Evolutionary conservation across 208 protist species (phyloP), one percentile per base, ranked within the genome.

Genomic region (Acanthamoeba castellanii): DNA sequence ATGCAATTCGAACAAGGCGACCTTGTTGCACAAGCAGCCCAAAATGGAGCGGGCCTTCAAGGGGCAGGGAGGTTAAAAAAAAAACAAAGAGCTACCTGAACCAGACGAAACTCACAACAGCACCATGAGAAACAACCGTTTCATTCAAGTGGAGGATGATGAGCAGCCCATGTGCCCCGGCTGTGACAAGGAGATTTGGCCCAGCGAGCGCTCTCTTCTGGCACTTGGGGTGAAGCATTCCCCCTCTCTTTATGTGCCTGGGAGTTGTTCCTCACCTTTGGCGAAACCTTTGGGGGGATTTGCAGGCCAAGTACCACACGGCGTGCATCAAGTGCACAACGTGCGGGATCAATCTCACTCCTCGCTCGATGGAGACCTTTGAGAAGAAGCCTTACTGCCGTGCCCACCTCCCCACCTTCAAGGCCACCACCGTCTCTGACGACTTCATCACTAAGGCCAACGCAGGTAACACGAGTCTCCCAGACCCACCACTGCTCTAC

Each of bases 361-460:
- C 72, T 22, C n/a, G 37, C 18, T 52, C 42, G 13, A 82, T 82
- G 72, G 72, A 82, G 13, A 82, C 32, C 72, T 82, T n/a, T 9
- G 72, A 82, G 18, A 82, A 82, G 72, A 82, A 82, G 22, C 72
- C 72, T n/a, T 82, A 50, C 72, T 82, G 72, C 22, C 30, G 42
- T 8, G 72, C 72, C 32, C 72, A 82, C 72, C n/a, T 50, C 8
- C 72, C 72, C n/a, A 82, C 22, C 32, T 34, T 82, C 13, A 82
- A 82, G 72, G 72, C 72, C n/a, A 82, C 72, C n/a, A 82, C 72
- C 14, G 32, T 82, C 22, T 18, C 72, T 1, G 72, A 82, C 72
- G 72, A 82, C 37, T 82, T 50, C 72, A 4, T 50, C 72, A 82
- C 72, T 3, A 82, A 82, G 72, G 72, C 72, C 22, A 82, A 82